phyloP scores from a whole-genome alignment of 2,329 filamentous ascomycete genomes.

The Fusarium napiforme region DNA sequence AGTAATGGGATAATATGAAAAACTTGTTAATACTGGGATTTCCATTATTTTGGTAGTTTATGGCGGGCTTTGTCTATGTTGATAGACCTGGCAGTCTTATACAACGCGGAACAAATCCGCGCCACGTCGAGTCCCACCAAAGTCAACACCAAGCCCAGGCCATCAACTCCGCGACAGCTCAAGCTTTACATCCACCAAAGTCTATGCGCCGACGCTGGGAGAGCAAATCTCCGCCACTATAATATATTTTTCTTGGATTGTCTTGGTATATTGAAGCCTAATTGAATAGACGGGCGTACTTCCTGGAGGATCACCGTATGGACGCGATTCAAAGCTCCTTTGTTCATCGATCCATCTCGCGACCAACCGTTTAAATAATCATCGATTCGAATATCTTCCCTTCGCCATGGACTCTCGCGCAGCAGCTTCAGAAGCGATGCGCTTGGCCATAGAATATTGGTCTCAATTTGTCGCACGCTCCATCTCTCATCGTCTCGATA shows the following conservation, averaged over 20 bases:
- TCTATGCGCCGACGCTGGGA: slow-evolving; percentile 18
- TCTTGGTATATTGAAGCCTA: not conserved
- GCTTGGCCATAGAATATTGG: slow-evolving; percentile 57
- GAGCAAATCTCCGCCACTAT: not conserved
- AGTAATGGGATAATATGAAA: not conserved
- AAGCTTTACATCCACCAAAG: slow-evolving; percentile 18
- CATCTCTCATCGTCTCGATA: slow-evolving; percentile 62
- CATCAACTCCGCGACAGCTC: slow-evolving; percentile 24
- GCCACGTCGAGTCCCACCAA: slow-evolving; percentile 18
- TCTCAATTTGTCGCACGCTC: slow-evolving; percentile 61
- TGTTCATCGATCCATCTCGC: slow-evolving; percentile 5
- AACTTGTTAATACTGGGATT: not conserved
- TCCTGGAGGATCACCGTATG: not conserved
- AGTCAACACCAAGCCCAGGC: slow-evolving; percentile 2
- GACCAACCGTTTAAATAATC: not conserved
- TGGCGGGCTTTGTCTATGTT: not conserved
- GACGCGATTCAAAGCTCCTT: slow-evolving; percentile 15
- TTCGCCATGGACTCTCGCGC: slow-evolving; percentile 44
- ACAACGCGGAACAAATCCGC: slow-evolving; percentile 29
- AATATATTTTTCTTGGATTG: not conserved
- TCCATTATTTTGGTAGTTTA: not conserved
- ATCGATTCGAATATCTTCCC: not conserved
- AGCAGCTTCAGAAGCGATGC: slow-evolving; percentile 40
- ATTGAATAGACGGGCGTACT: not conserved
- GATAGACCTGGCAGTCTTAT: not conserved